Evolutionary conservation across 768 basidiomycete species (phyloP).

Genomic region (Clitopilus passeckerianus): DNA sequence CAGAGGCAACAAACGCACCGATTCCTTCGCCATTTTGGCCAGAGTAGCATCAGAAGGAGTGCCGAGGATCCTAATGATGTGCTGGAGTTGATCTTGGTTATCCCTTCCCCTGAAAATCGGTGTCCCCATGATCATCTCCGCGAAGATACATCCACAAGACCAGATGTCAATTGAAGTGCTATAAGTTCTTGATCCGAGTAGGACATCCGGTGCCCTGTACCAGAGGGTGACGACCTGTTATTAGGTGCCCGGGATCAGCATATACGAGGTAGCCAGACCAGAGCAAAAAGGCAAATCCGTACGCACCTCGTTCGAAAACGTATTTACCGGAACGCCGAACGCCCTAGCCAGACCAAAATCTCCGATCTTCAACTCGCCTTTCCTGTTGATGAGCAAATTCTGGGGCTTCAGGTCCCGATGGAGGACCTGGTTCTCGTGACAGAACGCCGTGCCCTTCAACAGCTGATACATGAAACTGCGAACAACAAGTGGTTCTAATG

Average conservation of each 20-base stretch:
- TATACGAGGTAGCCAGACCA: background rate
- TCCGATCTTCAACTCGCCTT: slow-evolving; percentile 94
- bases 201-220: slow-evolving; percentile 98
- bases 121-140: slow-evolving; percentile 98
- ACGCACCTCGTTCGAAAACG: slow-evolving; percentile 91
- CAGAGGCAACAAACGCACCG: slow-evolving; percentile 44
- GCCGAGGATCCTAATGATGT: slow-evolving; percentile 96
- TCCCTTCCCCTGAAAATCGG: slow-evolving; percentile 96
- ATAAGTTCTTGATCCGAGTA: slow-evolving; percentile 95
- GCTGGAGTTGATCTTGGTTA: slow-evolving; percentile 95
- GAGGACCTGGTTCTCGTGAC: slow-evolving; percentile 96
- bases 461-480: slow-evolving; percentile 98
- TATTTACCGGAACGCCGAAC: slow-evolving; percentile 98
- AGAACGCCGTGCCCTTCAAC: slow-evolving; percentile 95
- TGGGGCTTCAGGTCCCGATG: slow-evolving; percentile 99
- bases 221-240: slow-evolving; percentile 91
- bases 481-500: slow-evolving; percentile 85
- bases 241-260: slow-evolving; percentile 4
- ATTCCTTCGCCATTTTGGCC: slow-evolving; percentile 85
- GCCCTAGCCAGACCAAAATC: slow-evolving; percentile 98
- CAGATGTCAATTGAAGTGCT: slow-evolving; percentile 98
- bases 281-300: background rate
- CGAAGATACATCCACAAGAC: slow-evolving; percentile 99
- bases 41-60: slow-evolving; percentile 88
- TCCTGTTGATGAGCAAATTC: slow-evolving; percentile 94